phyloP scores from a whole-genome alignment of 495 filamentous ascomycete species.

The Aspergillus conjunctus region DNA sequence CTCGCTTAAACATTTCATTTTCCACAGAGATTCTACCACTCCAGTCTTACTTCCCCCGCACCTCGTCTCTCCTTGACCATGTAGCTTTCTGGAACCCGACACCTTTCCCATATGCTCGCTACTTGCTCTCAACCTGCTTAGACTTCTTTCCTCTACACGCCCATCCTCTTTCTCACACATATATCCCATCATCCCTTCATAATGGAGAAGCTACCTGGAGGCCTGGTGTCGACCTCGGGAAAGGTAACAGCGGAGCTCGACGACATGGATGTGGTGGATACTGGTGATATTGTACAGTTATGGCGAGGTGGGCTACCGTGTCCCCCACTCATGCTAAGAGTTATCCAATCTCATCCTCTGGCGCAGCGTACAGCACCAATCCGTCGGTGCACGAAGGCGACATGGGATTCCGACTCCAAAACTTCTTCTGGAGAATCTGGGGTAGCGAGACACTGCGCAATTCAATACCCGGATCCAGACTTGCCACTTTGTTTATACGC shows the following conservation, averaged over 20 bases:
- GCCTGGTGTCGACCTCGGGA: slow-evolving; percentile 49
- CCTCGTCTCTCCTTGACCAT: slow-evolving; percentile 12
- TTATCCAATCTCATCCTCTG: slow-evolving; percentile 14
- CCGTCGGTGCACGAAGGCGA: slow-evolving; percentile 40
- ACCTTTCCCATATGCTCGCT: background rate
- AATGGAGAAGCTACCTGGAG: slow-evolving; percentile 54
- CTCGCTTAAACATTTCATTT: slow-evolving; percentile 6
- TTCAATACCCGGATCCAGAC: slow-evolving; percentile 34
- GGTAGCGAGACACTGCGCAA: slow-evolving; percentile 34
- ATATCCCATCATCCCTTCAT: background rate
- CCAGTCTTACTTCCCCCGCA: background rate
- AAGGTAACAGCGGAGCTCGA: slow-evolving; percentile 34
- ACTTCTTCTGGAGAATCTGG: slow-evolving; percentile 59
- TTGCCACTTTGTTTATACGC: slow-evolving; percentile 45
- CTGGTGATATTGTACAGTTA: slow-evolving; percentile 42
- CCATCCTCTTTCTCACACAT: slow-evolving; percentile 1
- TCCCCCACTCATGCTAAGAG: background rate
- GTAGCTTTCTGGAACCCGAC: slow-evolving; percentile 12
- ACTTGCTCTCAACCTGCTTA: background rate
- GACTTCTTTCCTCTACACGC: background rate
- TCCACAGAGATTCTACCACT: slow-evolving; percentile 1
- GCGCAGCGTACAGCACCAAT: slow-evolving; percentile 47
- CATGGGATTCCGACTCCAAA: slow-evolving; percentile 49
- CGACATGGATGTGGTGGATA: slow-evolving; percentile 32
- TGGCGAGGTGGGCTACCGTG: slow-evolving; percentile 49